Conservation (phyloP, 768 basidiomycete species). For the Hericium rajendrae region DNA sequence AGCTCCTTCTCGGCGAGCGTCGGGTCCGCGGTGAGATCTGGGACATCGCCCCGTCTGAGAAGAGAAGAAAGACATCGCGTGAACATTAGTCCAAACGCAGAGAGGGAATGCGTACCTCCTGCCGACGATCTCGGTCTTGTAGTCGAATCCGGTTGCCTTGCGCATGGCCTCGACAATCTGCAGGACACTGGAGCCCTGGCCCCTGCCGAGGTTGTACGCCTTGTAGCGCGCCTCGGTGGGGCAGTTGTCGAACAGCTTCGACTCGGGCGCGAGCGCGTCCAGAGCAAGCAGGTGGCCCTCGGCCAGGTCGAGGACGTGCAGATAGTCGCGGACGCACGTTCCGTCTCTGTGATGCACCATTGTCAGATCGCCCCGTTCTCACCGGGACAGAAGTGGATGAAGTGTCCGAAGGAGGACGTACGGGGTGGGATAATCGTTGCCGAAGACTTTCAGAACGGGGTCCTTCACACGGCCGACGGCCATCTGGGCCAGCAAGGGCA, state of each 20-base stretch:
- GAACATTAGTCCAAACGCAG: too few relatives aligned
- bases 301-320: conserved; percentile 92
- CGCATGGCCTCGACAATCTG: conserved; percentile 94
- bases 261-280: conserved; percentile 61
- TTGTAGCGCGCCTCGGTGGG: conserved; percentile 59
- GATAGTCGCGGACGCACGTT: conserved; percentile 94
- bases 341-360: conserved; percentile 56
- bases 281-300: conserved; percentile 87
- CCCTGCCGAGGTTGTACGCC: conserved; percentile 95
- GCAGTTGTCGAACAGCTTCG: conserved; percentile 50
- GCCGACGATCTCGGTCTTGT: conserved; percentile 82
- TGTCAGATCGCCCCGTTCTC: not conserved
- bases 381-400: not conserved
- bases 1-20: conserved; percentile 85
- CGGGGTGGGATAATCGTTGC: conserved; percentile 95
- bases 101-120: conserved; percentile 53
- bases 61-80: not conserved
- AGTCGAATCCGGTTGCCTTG: conserved; percentile 81
- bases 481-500: conserved; percentile 91
- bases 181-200: conserved; percentile 84
- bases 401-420: conserved; percentile 20
- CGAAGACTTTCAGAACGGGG: conserved; percentile 62
- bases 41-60: conserved; percentile 85
- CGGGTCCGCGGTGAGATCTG: conserved; percentile 93
- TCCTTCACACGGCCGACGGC: conserved; percentile 81